A percentile compares a stretch with the other conserved stretches of the same genome.
Conservation (phyloP, 768 basidiomycete species). For the Cubamyces sp. region DNA sequence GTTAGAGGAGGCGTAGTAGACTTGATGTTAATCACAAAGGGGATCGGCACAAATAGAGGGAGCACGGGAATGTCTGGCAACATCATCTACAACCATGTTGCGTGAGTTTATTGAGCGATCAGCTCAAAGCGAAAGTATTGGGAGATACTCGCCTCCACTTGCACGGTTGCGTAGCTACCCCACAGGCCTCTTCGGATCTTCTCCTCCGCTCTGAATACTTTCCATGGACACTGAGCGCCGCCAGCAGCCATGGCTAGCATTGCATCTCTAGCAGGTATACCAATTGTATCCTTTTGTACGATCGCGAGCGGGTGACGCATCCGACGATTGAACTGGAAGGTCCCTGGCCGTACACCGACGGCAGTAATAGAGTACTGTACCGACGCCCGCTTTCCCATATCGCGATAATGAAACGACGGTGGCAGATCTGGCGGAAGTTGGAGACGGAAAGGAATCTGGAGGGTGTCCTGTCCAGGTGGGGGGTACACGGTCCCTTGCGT, state of each 20-base stretch:
- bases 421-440: conserved; percentile 14
- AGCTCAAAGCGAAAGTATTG: neutral
- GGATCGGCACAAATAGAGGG: conserved; percentile 18
- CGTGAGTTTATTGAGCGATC: no score
- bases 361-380: conserved; percentile 21
- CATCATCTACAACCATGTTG: conserved; percentile 3
- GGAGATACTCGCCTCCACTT: conserved; percentile 2
- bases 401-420: conserved; percentile 8
- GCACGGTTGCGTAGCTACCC: conserved; percentile 15
- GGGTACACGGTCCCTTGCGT: conserved; percentile 9
- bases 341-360: conserved; percentile 1
- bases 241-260: neutral
- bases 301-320: conserved; percentile 15
- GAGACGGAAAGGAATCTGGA: conserved; percentile 22
- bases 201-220: neutral
- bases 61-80: conserved; percentile 13
- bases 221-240: conserved; percentile 7
- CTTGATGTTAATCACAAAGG: conserved; percentile 21
- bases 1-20: conserved; percentile 9
- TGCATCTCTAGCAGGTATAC: neutral
- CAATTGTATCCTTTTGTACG: conserved; percentile 7
- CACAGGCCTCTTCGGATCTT: conserved; percentile 14
- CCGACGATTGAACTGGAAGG: conserved; percentile 11
- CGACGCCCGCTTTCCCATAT: conserved; percentile 11
- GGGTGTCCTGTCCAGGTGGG: conserved; percentile 5